These are phyloP conservation scores for Fusarium liriodendri DNA, from an alignment of 2,329 filamentous ascomycete species.

Conservation along the genomic window DNA sequence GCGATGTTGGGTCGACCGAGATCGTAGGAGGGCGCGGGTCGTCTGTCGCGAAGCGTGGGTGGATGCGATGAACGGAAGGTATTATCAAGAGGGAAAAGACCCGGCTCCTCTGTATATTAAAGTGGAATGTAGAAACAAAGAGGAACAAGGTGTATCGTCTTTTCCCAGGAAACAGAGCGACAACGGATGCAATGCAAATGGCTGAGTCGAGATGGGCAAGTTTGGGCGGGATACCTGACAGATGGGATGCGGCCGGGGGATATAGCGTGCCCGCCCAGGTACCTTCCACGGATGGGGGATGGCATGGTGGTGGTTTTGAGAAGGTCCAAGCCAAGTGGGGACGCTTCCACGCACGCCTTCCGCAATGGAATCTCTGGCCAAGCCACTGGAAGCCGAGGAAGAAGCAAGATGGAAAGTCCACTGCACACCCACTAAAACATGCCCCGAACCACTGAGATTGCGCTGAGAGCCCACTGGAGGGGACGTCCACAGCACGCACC, in stretches of 20 bases:
- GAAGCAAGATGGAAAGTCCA: conserved; percentile 43
- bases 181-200: conserved; percentile 14
- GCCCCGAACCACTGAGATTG: conserved; percentile 24
- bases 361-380: conserved; percentile 36
- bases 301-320: conserved; percentile 35
- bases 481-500: not conserved
- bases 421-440: conserved; percentile 34
- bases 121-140: conserved; percentile 3
- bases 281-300: conserved; percentile 24
- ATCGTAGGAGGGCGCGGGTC: conserved; percentile 26
- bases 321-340: conserved; percentile 28
- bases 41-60: conserved; percentile 4
- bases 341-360: conserved; percentile 35
- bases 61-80: conserved; percentile 13
- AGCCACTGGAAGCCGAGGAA: conserved; percentile 45
- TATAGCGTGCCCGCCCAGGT: conserved; percentile 33
- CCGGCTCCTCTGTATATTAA: conserved; percentile 1
- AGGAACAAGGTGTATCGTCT: conserved; percentile 20
- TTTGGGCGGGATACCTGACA: conserved; percentile 36
- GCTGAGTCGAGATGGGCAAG: conserved; percentile 30
- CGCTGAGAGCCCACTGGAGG: not conserved
- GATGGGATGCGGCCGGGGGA: conserved; percentile 32
- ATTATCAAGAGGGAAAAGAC: not conserved
- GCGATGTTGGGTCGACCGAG: conserved; percentile 21
- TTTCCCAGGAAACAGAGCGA: conserved; percentile 17